phyloP scores from a whole-genome alignment of 371 early-diverging fungal genomes.

The Rhizopus microsporus region DNA sequence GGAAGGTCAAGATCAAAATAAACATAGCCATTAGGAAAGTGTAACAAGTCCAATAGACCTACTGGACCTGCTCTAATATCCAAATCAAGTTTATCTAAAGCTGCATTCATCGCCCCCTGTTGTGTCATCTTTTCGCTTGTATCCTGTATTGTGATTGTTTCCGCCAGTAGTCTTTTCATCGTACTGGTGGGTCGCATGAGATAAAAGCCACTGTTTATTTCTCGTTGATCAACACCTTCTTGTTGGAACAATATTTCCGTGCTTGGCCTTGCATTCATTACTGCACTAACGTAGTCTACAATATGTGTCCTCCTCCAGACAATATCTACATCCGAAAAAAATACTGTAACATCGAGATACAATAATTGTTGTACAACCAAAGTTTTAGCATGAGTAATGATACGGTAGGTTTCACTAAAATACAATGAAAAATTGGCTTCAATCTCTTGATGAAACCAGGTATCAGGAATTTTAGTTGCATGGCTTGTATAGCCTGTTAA shows the following conservation, averaged over 20 bases:
- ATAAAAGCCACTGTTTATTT: slow-evolving; percentile 43
- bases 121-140: slow-evolving; percentile 32
- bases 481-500: slow-evolving; percentile 33
- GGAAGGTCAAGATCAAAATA: slow-evolving; percentile 38
- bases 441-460: slow-evolving; percentile 44
- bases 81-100: slow-evolving; percentile 27
- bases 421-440: slow-evolving; percentile 45
- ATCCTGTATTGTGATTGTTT: slow-evolving; percentile 42
- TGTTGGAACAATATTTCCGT: slow-evolving; percentile 45
- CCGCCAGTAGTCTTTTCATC: slow-evolving; percentile 39
- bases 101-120: slow-evolving; percentile 45
- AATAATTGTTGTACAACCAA: slow-evolving; percentile 44
- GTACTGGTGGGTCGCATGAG: slow-evolving; percentile 37
- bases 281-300: slow-evolving; percentile 31
- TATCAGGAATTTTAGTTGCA: slow-evolving; percentile 35
- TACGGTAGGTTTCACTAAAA: slow-evolving; percentile 39
- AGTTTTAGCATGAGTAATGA: slow-evolving; percentile 46
- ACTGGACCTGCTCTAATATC: slow-evolving; percentile 35
- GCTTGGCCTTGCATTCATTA: slow-evolving; percentile 33
- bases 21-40: slow-evolving; percentile 45
- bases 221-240: slow-evolving; percentile 36
- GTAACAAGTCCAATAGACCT: slow-evolving; percentile 37
- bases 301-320: slow-evolving; percentile 41
- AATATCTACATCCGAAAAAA: slow-evolving; percentile 46
- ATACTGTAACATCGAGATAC: slow-evolving; percentile 38